Base-by-base conservation (phyloP, 2,329 filamentous ascomycete species). In the Neonectria magnoliae region DNA sequence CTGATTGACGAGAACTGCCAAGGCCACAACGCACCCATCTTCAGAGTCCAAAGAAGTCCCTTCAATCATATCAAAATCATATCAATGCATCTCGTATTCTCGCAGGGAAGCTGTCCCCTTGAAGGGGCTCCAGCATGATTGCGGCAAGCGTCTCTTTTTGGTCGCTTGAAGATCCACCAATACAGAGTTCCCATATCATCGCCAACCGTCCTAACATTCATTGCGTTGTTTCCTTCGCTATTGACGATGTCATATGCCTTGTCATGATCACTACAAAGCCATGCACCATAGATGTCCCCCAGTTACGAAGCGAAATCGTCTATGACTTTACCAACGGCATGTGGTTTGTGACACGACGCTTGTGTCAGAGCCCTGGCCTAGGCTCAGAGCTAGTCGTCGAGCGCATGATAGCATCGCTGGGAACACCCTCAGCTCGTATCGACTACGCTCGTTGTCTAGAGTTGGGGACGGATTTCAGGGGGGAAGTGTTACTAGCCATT, bases 401-500 rank as follows among this genome's bases (percentile, higher is more conserved):
- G 29, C 4, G n/a, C n/a, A 20, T 33, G n/a, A 20, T 29, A 10
- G 27, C 27, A 60, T 38, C 48, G 51, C 52, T 54, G 53, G 25
- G 50, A 51, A 22, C 20, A 16, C 10, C 44, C 47, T 41, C 31
- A 42, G 29, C 45, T 18, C 36, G 57, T 41, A 51, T 41, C 51
- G 44, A 52, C 18, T 33, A 44, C 33, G 47, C 9, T 14, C 48
- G n/a, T 52, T 52, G 16, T 11, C 57, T 41, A 50, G 58, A 38
- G 36, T 57, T 45, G 54, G 22, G 51, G 53, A 44, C 33, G 44
- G 45, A 52, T 36, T 53, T 18, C 36, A 14, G 8, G 18, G 33
- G 33, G 52, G 20, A 53, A 18, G 52, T 51, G 58, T 36, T 55
- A 48, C 27, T 60, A 48, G 18, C 52, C 55, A 55, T 18, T 50